Evolutionary conservation across 139 green algal genomes (phyloP), one percentile per base, ranked within the genome.

Genomic region (Tetradesmus lagerheimii): DNA sequence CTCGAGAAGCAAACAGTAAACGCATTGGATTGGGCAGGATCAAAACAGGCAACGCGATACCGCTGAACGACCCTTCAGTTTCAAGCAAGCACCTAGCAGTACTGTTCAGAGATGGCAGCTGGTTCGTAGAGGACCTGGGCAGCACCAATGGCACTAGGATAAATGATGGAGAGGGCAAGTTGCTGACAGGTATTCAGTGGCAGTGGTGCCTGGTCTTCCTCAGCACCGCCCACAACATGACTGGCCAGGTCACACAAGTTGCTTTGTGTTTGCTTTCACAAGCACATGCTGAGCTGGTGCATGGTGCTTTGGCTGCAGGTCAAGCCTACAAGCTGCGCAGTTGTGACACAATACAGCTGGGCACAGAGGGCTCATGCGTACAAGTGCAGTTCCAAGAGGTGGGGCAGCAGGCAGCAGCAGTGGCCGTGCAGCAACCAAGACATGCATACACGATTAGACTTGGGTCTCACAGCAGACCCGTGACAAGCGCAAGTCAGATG

Each of bases 141-240:
- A 90, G 87, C 78, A 82, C 20, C 57, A 90, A 90, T 34, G 87
- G 87, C 77, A 87, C 87, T 14, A 74, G 31, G 16, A 11, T 82
- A 0, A 90, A 90, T 38, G 86, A 89, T 41, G 39, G 6, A 14
- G 27, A 83, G 38, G 79, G 15, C 11, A n/a, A 18, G 15, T 27
- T 64, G 41, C 25, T 64, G 79, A 35, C 38, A 67, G 39, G 79
- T 64, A 27, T 66, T 37, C 38, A 34, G 9, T 41, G 37, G 39
- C 38, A 8, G 29, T 71, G 79, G 41, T 64, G 31, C 38, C 23
- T 62, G 41, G 38, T 29, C 34, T 20, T 16, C 27, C 15, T 8
- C 4, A 5, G 27, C 78, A 37, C 27, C 43, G 79, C 41, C 16
- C 57, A 71, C 23, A 71, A 6, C 57, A 8, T 2, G 27, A 15